A percentile compares a stretch with the other conserved stretches of the same genome.
phyloP scores from a whole-genome alignment of 495 filamentous ascomycete genomes.

The Aspergillus mulundensis region DNA sequence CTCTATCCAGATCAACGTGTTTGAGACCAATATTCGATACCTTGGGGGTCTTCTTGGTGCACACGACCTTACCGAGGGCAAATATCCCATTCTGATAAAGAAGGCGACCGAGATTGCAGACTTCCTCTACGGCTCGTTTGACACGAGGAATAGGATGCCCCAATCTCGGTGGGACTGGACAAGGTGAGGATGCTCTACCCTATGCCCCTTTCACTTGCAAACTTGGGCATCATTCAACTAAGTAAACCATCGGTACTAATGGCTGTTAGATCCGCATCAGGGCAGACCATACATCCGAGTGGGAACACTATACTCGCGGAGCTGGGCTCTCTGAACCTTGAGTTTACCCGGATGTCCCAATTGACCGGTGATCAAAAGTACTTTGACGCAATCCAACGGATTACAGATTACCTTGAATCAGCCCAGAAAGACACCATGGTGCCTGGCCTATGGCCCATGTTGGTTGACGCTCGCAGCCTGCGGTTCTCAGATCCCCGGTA shows the following conservation, averaged over 20 bases:
- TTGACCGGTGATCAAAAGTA: conserved; percentile 81
- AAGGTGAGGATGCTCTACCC: conserved; percentile 21
- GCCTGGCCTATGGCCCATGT: conserved; percentile 79
- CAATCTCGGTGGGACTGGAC: conserved; percentile 54
- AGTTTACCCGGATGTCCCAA: conserved; percentile 92
- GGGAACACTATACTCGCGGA: conserved; percentile 63
- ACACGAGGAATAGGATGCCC: conserved; percentile 95
- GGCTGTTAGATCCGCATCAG: conserved; percentile 30
- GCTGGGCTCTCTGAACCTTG: conserved; percentile 79
- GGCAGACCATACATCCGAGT: conserved; percentile 38
- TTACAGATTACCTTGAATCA: conserved; percentile 74
- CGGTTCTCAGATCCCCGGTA: conserved; percentile 52
- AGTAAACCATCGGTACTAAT: conserved; percentile 10
- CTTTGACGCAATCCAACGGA: conserved; percentile 88
- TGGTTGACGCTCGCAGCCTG: conserved; percentile 58
- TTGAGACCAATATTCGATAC: conserved; percentile 87
- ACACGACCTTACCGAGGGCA: conserved; percentile 72
- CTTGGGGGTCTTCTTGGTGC: conserved; percentile 79
- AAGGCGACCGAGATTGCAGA: conserved; percentile 87
- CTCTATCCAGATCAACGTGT: conserved; percentile 63
- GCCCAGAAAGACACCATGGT: conserved; percentile 65
- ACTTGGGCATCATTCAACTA: neutral
- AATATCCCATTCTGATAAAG: conserved; percentile 62
- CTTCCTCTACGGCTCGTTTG: conserved; percentile 85
- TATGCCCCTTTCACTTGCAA: neutral